phyloP scores from a whole-genome alignment of 768 basidiomycete genomes.

The Termitomyces sp. region DNA sequence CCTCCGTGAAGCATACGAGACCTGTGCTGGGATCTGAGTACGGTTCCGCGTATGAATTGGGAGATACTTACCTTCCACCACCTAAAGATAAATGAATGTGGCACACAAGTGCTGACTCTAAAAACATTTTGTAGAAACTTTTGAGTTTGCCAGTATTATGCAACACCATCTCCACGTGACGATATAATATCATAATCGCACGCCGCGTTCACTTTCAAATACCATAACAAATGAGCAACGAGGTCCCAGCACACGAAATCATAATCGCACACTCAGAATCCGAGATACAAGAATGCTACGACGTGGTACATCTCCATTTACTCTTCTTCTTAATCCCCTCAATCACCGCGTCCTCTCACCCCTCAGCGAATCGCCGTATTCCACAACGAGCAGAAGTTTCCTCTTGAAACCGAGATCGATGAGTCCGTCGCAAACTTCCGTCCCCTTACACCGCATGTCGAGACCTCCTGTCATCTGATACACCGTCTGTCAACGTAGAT shows the following conservation, averaged over 20 bases:
- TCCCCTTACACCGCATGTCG: background rate
- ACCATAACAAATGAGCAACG: background rate
- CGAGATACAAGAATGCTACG: conserved; percentile 62
- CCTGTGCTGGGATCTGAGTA: background rate
- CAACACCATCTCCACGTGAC: conserved; percentile 9
- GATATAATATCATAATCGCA: background rate
- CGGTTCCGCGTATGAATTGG: too few relatives aligned
- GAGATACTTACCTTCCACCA: too few relatives aligned
- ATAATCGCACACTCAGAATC: conserved; percentile 37
- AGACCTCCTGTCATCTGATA: background rate
- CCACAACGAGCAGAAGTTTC: conserved; percentile 62
- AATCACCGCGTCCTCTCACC: background rate
- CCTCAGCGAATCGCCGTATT: conserved; percentile 49
- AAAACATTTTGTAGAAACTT: conserved; percentile 3
- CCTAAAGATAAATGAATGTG: too few relatives aligned
- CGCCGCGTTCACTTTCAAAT: background rate
- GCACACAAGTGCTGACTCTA: too few relatives aligned
- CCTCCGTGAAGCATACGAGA: conserved; percentile 15
- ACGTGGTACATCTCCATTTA: conserved; percentile 32
- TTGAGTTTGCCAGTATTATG: conserved; percentile 10
- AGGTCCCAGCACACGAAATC: conserved; percentile 50
- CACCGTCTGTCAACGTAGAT: conserved; percentile 29
- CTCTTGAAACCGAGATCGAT: conserved; percentile 72
- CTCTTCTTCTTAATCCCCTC: background rate
- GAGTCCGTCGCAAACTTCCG: conserved; percentile 34